Conservation (phyloP, 495 filamentous ascomycete species). For the Chaetomidium leptoderma region DNA sequence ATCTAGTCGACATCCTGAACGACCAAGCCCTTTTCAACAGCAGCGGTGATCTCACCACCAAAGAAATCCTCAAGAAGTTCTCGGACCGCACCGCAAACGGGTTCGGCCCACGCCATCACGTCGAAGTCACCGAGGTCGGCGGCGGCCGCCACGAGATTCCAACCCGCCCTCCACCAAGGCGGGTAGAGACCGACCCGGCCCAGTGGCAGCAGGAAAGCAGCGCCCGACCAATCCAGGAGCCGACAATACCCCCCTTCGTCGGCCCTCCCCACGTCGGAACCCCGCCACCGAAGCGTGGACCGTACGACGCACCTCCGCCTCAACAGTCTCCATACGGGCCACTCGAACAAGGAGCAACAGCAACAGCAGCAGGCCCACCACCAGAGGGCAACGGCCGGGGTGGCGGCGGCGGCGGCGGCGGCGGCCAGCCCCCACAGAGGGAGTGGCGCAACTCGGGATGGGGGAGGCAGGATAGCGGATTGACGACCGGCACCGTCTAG, state of each 20-base stretch:
- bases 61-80: constrained; percentile 90
- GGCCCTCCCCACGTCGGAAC: constrained; percentile 29
- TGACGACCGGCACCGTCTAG: constrained; percentile 35
- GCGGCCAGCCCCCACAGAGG: constrained; percentile 35
- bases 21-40: constrained; percentile 77
- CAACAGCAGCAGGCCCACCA: too few species aligned
- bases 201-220: constrained; percentile 78
- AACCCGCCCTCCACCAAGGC: constrained; percentile 47
- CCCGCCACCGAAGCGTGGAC: constrained; percentile 43
- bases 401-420: constrained; percentile 30
- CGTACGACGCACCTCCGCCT: constrained; percentile 25
- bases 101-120: constrained; percentile 51
- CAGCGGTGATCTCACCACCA: constrained; percentile 83
- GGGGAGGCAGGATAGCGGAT: constrained; percentile 39
- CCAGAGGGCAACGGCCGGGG: constrained; percentile 33
- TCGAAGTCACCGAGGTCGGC: constrained; percentile 53
- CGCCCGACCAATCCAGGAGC: constrained; percentile 70
- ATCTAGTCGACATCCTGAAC: constrained; percentile 77
- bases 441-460: constrained; percentile 55
- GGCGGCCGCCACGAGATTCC: constrained; percentile 45
- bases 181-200: constrained; percentile 71
- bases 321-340: constrained; percentile 28
- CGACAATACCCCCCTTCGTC: constrained; percentile 35
- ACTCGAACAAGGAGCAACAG: constrained; percentile 19
- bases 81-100: constrained; percentile 65